Evolutionary conservation across 2,329 filamentous ascomycete genomes (phyloP).

Genomic region (Aspergillus fumigatiaffinis): DNA sequence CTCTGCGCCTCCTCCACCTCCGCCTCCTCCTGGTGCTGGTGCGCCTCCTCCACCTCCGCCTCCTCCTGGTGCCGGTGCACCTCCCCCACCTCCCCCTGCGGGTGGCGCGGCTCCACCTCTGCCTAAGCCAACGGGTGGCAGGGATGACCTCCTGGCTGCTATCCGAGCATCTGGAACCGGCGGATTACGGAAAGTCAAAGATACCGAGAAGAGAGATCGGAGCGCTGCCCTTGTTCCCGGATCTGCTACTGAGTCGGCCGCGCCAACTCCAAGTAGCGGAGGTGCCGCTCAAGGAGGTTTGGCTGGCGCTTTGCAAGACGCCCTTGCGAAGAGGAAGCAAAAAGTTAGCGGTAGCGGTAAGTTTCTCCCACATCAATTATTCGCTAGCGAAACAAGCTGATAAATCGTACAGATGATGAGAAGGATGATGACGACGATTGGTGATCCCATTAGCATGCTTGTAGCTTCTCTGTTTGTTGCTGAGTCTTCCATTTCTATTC

Average conservation of each 20-base stretch:
- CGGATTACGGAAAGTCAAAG: slow-evolving; percentile 45
- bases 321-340: slow-evolving; percentile 77
- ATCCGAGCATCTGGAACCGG: slow-evolving; percentile 50
- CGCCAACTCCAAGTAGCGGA: slow-evolving; percentile 51
- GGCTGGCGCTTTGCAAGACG: slow-evolving; percentile 77
- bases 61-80: slow-evolving; percentile 39
- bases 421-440: slow-evolving; percentile 46
- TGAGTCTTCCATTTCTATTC: neutral
- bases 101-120: slow-evolving; percentile 43
- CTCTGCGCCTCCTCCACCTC: no score
- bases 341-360: slow-evolving; percentile 94
- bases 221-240: slow-evolving; percentile 43
- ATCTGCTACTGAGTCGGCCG: slow-evolving; percentile 57
- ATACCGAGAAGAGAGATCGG: slow-evolving; percentile 45
- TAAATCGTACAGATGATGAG: slow-evolving; percentile 40
- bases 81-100: slow-evolving; percentile 46
- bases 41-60: slow-evolving; percentile 19
- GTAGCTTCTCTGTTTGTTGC: neutral
- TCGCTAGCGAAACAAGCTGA: slow-evolving; percentile 18
- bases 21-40: slow-evolving; percentile 19
- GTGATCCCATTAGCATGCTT: slow-evolving; percentile 22
- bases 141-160: slow-evolving; percentile 44
- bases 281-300: slow-evolving; percentile 57
- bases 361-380: slow-evolving; percentile 36
- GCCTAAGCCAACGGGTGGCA: slow-evolving; percentile 35